Conservation (phyloP, 257 asterid genomes). For the Prunella vulgaris region DNA sequence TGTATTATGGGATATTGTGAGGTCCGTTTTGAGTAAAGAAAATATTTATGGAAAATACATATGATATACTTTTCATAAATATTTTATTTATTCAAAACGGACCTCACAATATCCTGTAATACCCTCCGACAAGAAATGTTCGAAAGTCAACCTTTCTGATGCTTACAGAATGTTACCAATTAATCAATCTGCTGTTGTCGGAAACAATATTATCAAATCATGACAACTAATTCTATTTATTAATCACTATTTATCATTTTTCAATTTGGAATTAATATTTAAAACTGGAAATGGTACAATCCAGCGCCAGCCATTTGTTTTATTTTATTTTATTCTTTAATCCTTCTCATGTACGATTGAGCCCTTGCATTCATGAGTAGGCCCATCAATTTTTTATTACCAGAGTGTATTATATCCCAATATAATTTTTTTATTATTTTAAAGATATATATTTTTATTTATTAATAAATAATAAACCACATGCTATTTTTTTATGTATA, state of each 20-base stretch:
- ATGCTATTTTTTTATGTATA: too few relatives aligned
- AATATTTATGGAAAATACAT: too few relatives aligned
- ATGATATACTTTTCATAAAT: too few relatives aligned
- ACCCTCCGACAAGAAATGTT: too few relatives aligned
- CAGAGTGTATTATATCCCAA: too few relatives aligned
- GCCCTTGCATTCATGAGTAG: constrained; percentile 12
- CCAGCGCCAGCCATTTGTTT: neutral
- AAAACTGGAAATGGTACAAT: constrained; percentile 10
- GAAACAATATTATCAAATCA: constrained; percentile 8
- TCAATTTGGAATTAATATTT: constrained; percentile 4
- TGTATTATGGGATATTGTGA: too few relatives aligned
- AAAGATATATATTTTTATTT: too few relatives aligned
- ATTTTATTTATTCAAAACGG: too few relatives aligned
- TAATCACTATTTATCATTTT: neutral
- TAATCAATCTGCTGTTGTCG: constrained; percentile 21
- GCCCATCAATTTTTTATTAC: neutral
- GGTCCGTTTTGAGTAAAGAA: too few relatives aligned
- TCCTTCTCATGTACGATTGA: constrained; percentile 16
- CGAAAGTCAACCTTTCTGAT: constrained; percentile 24
- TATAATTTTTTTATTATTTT: too few relatives aligned
- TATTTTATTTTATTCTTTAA: neutral
- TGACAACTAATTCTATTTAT: neutral
- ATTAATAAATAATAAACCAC: too few relatives aligned
- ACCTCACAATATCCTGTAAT: too few relatives aligned
- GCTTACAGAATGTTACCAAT: constrained; percentile 10